These are phyloP conservation scores for Dryadomyces quercivorus DNA, from an alignment of 2,329 filamentous ascomycete species.

Conservation along the genomic window DNA sequence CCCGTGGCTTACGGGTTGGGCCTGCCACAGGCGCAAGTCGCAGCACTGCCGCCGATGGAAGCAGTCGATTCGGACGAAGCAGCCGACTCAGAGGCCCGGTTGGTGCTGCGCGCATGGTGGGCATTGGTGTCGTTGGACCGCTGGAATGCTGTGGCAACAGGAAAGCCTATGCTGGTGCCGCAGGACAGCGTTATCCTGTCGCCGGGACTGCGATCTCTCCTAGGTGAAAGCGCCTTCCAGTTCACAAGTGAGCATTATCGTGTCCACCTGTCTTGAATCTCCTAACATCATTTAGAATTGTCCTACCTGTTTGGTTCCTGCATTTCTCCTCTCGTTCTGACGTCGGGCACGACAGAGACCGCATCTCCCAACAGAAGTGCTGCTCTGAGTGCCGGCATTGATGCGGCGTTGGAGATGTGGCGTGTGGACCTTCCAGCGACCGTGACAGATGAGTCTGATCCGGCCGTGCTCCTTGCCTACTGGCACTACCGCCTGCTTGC, in stretches of 20 bases:
- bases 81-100: constrained; percentile 45
- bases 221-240: constrained; percentile 53
- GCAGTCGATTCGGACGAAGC: constrained; percentile 33
- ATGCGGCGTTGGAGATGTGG: constrained; percentile 51
- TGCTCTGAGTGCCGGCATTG: constrained; percentile 36
- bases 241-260: constrained; percentile 45
- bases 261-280: neutral
- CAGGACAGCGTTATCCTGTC: constrained; percentile 48
- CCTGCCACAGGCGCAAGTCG: constrained; percentile 32
- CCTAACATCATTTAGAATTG: constrained; percentile 9
- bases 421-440: constrained; percentile 49
- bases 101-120: constrained; percentile 59
- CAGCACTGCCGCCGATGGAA: constrained; percentile 8
- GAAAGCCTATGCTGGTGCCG: constrained; percentile 49
- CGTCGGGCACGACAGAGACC: constrained; percentile 27
- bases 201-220: constrained; percentile 43
- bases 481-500: constrained; percentile 57
- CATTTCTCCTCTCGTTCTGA: constrained; percentile 17
- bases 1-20: constrained; percentile 54
- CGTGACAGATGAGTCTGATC: constrained; percentile 37
- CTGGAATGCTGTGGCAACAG: constrained; percentile 59
- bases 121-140: constrained; percentile 58
- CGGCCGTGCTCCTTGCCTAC: constrained; percentile 53
- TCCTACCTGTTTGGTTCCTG: constrained; percentile 30
- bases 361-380: constrained; percentile 15